Conservation (phyloP, 2,329 filamentous ascomycete genomes). For the Orbilia oligospora region DNA sequence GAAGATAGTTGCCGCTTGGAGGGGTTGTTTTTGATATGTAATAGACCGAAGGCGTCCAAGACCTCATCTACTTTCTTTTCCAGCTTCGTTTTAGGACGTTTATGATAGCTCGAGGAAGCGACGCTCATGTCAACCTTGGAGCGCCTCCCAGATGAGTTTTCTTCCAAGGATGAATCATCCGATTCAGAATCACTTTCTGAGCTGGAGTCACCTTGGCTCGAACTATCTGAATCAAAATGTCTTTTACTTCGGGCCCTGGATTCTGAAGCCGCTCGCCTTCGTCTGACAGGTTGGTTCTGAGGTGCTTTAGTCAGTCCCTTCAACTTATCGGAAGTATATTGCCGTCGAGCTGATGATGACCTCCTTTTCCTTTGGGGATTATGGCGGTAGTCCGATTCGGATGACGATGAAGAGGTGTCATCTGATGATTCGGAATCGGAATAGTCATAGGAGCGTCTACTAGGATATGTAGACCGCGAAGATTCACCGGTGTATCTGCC, state of each 20-base stretch:
- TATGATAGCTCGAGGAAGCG: conserved; percentile 38
- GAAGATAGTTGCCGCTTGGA: conserved; percentile 56
- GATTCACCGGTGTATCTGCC: not conserved
- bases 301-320: conserved; percentile 31
- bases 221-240: conserved; percentile 30
- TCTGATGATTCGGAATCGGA: conserved; percentile 34
- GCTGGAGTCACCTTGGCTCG: not conserved
- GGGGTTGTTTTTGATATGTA: conserved; percentile 55
- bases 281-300: not conserved
- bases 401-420: not conserved
- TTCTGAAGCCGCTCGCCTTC: conserved; percentile 26
- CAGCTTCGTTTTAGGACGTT: conserved; percentile 37
- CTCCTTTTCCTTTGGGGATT: not conserved
- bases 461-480: conserved; percentile 1
- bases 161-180: conserved; percentile 4
- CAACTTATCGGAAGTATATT: conserved; percentile 39
- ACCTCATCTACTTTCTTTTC: conserved; percentile 52
- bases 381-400: conserved; percentile 17
- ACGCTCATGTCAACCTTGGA: conserved; percentile 47
- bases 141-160: conserved; percentile 18
- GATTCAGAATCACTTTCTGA: conserved; percentile 10
- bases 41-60: conserved; percentile 45
- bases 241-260: conserved; percentile 29
- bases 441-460: conserved; percentile 6
- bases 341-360: conserved; percentile 42